Conservation (phyloP, 352 stramenopile species). For the Pythium myriotylum region DNA sequence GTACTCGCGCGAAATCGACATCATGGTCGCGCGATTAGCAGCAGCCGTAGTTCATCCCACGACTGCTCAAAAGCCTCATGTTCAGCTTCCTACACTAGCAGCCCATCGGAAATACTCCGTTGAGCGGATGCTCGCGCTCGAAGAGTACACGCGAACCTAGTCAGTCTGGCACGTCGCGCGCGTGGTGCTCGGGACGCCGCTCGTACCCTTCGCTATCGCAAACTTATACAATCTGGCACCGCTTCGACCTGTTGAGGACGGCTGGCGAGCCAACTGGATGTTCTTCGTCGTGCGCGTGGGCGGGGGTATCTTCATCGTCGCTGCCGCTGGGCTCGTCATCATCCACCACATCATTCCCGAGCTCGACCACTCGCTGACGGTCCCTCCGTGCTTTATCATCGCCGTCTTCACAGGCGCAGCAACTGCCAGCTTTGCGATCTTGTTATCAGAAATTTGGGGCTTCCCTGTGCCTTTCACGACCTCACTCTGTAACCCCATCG, state of each 20-base stretch:
- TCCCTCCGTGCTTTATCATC: neutral
- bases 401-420: neutral
- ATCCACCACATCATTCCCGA: constrained; percentile 9
- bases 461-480: constrained; percentile 19
- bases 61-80: no score
- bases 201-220: constrained; percentile 4
- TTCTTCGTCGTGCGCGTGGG: constrained; percentile 12
- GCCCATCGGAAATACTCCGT: constrained; percentile 34
- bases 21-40: no score
- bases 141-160: constrained; percentile 22
- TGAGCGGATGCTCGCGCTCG: constrained; percentile 23
- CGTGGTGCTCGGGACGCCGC: constrained; percentile 1
- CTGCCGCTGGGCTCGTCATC: neutral
- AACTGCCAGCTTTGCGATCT: neutral
- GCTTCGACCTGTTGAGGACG: neutral
- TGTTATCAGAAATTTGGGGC: constrained; percentile 2
- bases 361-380: neutral
- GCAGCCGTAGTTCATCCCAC: no score
- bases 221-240: constrained; percentile 11
- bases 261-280: constrained; percentile 14
- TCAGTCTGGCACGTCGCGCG: neutral
- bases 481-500: neutral
- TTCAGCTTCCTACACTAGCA: no score
- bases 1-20: no score
- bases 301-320: constrained; percentile 9